phyloP scores from a whole-genome alignment of 2,329 filamentous ascomycete species.

The Pyricularia sp. region DNA sequence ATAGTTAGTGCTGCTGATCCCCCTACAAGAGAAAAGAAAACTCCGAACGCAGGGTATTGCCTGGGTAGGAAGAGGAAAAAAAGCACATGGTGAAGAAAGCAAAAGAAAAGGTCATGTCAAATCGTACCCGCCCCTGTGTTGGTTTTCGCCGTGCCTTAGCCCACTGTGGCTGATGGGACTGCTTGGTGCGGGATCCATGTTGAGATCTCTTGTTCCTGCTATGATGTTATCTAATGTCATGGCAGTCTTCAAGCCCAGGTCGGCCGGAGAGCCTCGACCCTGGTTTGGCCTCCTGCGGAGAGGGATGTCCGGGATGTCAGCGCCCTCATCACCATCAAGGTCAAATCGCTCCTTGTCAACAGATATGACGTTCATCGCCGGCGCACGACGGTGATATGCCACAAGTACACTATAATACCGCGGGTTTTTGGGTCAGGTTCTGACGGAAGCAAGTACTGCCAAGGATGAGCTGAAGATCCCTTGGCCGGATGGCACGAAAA shows the following conservation, averaged over 20 bases:
- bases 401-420: not conserved
- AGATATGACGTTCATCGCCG: not conserved
- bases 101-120: not conserved
- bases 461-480: not conserved
- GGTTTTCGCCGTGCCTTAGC: not conserved
- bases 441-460: not conserved
- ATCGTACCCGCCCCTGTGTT: not conserved
- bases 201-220: not conserved
- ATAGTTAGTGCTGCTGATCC: not conserved
- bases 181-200: not conserved
- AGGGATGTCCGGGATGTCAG: slow-evolving; percentile 5
- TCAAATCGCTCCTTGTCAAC: slow-evolving; percentile 5
- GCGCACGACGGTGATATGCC: not conserved
- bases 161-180: not conserved
- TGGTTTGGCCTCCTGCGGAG: not conserved
- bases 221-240: not conserved
- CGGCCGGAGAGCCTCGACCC: not conserved
- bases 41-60: too few species aligned
- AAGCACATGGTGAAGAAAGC: not conserved
- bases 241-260: not conserved
- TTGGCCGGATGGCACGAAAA: not conserved
- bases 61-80: not conserved
- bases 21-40: too few species aligned
- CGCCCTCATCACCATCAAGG: slow-evolving; percentile 1
- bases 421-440: not conserved